Evolutionary conservation across 768 basidiomycete species (phyloP).

Genomic region (Hericium alpestre): DNA sequence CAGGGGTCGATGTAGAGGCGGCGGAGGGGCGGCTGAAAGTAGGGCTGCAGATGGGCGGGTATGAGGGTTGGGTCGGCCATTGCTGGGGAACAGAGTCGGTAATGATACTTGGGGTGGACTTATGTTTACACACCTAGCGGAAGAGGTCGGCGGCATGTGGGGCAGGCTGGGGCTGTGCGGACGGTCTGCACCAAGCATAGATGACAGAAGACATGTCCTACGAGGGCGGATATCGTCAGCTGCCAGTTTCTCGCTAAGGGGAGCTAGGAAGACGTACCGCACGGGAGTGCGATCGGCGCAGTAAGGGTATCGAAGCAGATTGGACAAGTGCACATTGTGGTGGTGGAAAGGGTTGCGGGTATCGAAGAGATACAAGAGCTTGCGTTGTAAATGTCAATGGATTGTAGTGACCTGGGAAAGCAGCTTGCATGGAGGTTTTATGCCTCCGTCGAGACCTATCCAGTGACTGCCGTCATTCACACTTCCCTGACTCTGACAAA

Average conservation of each 20-base stretch:
- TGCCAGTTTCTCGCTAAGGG: background rate
- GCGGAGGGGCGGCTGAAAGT: slow-evolving; percentile 8
- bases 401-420: no score
- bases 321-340: background rate
- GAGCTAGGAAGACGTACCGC: slow-evolving; percentile 1
- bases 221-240: background rate
- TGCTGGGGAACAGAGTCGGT: background rate
- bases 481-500: no score
- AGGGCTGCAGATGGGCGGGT: slow-evolving; percentile 9
- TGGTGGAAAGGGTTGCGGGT: no score
- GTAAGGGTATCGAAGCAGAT: background rate
- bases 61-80: slow-evolving; percentile 4
- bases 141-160: slow-evolving; percentile 10
- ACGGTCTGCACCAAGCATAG: slow-evolving; percentile 3
- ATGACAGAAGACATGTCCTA: slow-evolving; percentile 9
- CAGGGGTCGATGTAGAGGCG: slow-evolving; percentile 7
- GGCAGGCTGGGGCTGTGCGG: slow-evolving; percentile 1
- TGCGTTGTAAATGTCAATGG: no score
- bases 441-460: no score
- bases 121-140: background rate
- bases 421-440: no score
- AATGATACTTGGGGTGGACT: no score
- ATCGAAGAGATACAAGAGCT: no score
- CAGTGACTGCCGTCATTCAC: no score
- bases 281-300: background rate